Base-by-base conservation (phyloP, 352 stramenopile species). In the Phytophthora parvispora region DNA sequence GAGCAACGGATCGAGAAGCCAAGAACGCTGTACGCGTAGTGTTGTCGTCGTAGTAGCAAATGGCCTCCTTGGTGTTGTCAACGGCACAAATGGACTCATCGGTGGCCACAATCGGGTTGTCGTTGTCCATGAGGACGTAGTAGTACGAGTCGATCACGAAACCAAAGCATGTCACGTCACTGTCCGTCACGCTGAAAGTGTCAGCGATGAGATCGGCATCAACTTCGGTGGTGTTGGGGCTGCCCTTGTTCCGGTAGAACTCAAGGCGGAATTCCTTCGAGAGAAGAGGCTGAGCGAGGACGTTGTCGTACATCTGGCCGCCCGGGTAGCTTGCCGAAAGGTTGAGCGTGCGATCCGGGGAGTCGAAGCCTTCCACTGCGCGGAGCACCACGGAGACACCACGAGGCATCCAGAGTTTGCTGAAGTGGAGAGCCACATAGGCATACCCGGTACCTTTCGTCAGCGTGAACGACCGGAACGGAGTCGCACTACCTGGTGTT, bases 41-140 rank as follows among this genome's bases (percentile, higher is more conserved):
- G 2, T 31, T 47, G 18, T 83, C 69, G 0, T 64, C 48, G 22
- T 80, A 83, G 64, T 83, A 86, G 70, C 86, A 92, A 60, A 90
- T 72, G 4, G 79, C 80, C 18, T 90, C 80, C 29, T 80, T 69
- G 13, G 85, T 78, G 63, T 92, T 90, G 58, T 93, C 83, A n/a
- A 67, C 68, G 8, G 72, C 78, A 45, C 85, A 93, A 31, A 79
- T 88, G 13, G 70, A 72, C 62, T 91, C 83, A 15, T 63, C 71
- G 4, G 69, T 85, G 36, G 75, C 54, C 9, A 74, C 69, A 56
- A 89, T 84, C 27, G 77, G 83, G 48, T 70, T 75, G 15, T 58
- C 45, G n/a, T 58, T 48, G 43, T 87, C 68, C 43, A 80, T 65
- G 28, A 88, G 67, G 6, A 78, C 69, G 61, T 89, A 90, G 42